Evolutionary conservation across 164 flowering plant genomes (phyloP).

Genomic region (Cinnamomum chago): DNA sequence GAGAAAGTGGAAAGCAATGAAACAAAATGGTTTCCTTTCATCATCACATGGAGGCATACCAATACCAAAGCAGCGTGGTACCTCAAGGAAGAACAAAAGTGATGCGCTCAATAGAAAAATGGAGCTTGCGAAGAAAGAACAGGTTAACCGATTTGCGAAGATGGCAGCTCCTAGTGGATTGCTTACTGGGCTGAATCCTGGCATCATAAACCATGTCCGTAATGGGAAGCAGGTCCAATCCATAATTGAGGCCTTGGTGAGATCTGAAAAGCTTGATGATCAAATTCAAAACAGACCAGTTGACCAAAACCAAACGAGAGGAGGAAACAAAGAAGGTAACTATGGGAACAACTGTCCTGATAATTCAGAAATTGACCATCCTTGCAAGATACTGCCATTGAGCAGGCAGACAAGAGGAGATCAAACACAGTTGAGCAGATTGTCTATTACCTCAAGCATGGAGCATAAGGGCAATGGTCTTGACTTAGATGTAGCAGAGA

Average conservation of each 20-base stretch:
- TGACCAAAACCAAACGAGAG: not conserved
- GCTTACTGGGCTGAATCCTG: slow-evolving; percentile 79
- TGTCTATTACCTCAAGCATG: slow-evolving; percentile 12
- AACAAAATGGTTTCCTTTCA: slow-evolving; percentile 77
- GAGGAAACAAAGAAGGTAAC: slow-evolving; percentile 1
- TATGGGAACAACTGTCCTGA: slow-evolving; percentile 15
- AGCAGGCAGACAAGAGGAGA: not conserved
- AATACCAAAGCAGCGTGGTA: slow-evolving; percentile 48
- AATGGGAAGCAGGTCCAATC: slow-evolving; percentile 94
- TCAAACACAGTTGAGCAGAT: not conserved
- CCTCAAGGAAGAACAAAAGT: slow-evolving; percentile 41
- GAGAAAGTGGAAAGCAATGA: slow-evolving; percentile 75
- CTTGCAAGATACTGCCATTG: not conserved
- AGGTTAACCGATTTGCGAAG: slow-evolving; percentile 69
- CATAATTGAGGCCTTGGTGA: slow-evolving; percentile 77
- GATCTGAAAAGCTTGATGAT: slow-evolving; percentile 47
- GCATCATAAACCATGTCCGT: slow-evolving; percentile 91
- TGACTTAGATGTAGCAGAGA: slow-evolving; percentile 20
- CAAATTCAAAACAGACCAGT: slow-evolving; percentile 19
- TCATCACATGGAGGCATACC: slow-evolving; percentile 29
- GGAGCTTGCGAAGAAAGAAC: slow-evolving; percentile 85
- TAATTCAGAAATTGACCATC: slow-evolving; percentile 16
- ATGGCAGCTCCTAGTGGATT: slow-evolving; percentile 94
- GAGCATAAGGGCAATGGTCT: slow-evolving; percentile 25
- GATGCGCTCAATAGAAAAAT: slow-evolving; percentile 58